Evolutionary conservation across 108 stramenopile genomes (phyloP), one percentile per base, ranked within the genome.

Genomic region (Skeletonema tropicum): DNA sequence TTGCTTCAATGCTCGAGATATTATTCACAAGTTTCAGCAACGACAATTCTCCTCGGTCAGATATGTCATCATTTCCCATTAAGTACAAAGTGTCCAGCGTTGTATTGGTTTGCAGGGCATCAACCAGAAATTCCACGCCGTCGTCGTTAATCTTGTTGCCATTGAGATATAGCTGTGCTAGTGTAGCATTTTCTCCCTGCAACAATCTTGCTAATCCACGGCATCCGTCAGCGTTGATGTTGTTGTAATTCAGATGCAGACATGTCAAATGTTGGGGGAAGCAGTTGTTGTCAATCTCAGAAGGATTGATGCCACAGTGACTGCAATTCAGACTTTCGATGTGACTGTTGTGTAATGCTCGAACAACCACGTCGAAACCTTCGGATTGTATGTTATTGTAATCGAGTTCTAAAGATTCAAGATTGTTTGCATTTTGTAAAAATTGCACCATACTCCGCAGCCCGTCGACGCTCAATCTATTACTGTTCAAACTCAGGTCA

Each of bases 41-140:
- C 10, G 0, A 11, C 11, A 39, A 11, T 12, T 39, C 11, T 12
- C 38, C 38, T 12, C 10, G 38, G 11, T 12, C 11, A 12, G 38
- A 23, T 15, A 55, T 55, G 15, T 3, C 3, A 55, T 23, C 52
- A 21, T 55, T 55, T 0, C 7, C n/a, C 9, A 2, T 0, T 10
- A 55, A 19, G 19, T 21, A 17, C 19, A 49, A 21, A 21, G 14
- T 7, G 1, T 5, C 7, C 48, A 49, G 23, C 0, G 52, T 19
- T 55, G 52, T 55, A n/a, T 55, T 55, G n/a, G 23, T 55, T 55
- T 55, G 52, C 10, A 55, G 52, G 8, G 52, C 52, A 25, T 55
- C 52, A 6, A 11, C 21, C 9, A 55, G 52, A 23, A 55, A 1
- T 10, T 10, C 23, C 19, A 55, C 23, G 2, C 52, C 23, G 5